Base-by-base conservation (phyloP, 768 basidiomycete species). In the Collybia nuda region DNA sequence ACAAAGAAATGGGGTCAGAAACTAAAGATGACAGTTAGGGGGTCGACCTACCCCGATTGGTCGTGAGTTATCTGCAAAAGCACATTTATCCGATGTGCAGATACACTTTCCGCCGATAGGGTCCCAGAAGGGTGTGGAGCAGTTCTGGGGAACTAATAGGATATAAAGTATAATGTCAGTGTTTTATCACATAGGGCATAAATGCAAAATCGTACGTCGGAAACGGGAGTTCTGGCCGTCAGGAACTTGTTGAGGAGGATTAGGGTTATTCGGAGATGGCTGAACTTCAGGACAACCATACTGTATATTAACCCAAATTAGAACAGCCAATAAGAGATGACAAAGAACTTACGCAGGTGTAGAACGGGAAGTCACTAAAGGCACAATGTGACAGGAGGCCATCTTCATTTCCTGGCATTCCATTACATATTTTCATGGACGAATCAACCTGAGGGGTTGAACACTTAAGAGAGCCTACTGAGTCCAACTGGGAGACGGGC, bases 111-210 rank as follows among this genome's bases (percentile, higher is more conserved):
- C 84, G 22, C 56, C 71, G 44, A 90, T 76, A 1, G 90, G 90
- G 64, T 91, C 88, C 86, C 87, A 90, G 76, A 87, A 91, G 2
- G 85, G 76, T 8, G 87, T 90, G 3, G 85, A 84, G 66, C 88
- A 90, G 68, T 87, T 86, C 18, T 74, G 50, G 19, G 87, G 80
- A 2, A 89, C 85, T 86, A 38, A n/a, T 17, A 18, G 37, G 29
- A 26, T 44, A 38, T 39, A 47, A 26, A 47, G 35, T 45, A 4
- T 12, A 6, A 43, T 24, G 17, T 52, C 44, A 44, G n/a, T 3
- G 54, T 29, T 21, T 35, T 8, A 37, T 14, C 8, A 37, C 6
- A 40, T 14, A 44, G 11, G 44, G 38, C n/a, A 5, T 40, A 14
- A 23, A 7, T 15, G 23, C 12, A 15, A 44, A n/a, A 46, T 69